These are phyloP conservation scores for Suhomyces faveliae DNA, from an alignment of 805 yeast species.

Conservation along the genomic window DNA sequence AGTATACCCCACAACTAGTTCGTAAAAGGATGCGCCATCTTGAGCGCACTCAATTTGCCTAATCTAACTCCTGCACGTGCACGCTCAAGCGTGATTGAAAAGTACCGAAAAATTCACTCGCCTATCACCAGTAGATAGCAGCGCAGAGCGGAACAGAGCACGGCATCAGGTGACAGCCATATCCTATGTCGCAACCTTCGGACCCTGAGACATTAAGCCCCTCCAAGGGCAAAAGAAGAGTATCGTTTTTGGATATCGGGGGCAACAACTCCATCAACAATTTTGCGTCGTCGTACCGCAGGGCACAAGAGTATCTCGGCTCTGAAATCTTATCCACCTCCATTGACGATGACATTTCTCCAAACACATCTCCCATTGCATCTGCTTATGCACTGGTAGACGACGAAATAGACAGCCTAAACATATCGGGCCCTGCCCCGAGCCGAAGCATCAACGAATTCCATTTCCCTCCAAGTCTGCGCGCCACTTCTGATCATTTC, in stretches of 20 bases:
- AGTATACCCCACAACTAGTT: neutral
- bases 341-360: slow-evolving; percentile 19
- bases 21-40: neutral
- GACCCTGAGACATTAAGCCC: neutral
- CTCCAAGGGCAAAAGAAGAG: slow-evolving; percentile 15
- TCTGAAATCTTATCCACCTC: slow-evolving; percentile 9
- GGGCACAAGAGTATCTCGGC: slow-evolving; percentile 32
- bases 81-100: neutral
- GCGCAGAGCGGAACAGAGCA: no score
- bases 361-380: slow-evolving; percentile 20
- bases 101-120: neutral
- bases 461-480: slow-evolving; percentile 3
- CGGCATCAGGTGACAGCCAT: neutral
- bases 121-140: neutral
- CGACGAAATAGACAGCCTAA: slow-evolving; percentile 8
- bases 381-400: slow-evolving; percentile 7
- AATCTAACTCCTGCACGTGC: no score
- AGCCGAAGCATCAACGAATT: slow-evolving; percentile 3
- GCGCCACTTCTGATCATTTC: neutral
- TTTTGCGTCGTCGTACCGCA: slow-evolving; percentile 39
- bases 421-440: neutral
- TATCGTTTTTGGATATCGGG: slow-evolving; percentile 32
- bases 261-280: slow-evolving; percentile 38
- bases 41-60: neutral
- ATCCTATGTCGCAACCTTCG: neutral